Base-by-base conservation (phyloP, 352 stramenopile genomes). In the Blastocystis hominis region DNA sequence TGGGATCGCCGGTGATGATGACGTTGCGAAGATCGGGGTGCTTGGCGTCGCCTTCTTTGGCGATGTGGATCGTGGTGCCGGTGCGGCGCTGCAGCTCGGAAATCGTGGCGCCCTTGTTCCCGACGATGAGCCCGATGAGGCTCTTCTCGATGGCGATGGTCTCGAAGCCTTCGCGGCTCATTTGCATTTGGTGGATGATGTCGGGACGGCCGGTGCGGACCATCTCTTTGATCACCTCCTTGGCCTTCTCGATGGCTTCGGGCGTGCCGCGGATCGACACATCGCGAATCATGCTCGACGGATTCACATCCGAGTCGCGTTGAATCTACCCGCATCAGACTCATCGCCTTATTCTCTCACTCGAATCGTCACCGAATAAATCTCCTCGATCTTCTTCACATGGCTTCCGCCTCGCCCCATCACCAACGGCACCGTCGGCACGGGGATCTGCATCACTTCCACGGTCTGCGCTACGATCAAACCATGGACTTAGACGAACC, bases 361-460 rank as follows among this genome's bases (percentile, higher is more conserved):
- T n/a, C 30, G 72, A 17, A 84, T 68, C n/a, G 30, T 34, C 50
- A 84, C 72, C 2, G 20, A n/a, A 30, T 69, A 84, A 5, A 84
- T 61, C 24, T 84, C 72, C 50, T 84, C 44, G 46, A 84, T 64
- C 38, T 84, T 84, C 55, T 84, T 84, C 47, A 84, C 54, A 47
- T 84, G 72, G 1, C 68, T 53, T 34, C 20, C 72, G 54, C 55
- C 30, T 10, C 50, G 53, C 24, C 72, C 72, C 50, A 55, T 53
- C 5, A 84, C 36, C 72, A 84, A 15, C 6, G 72, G 72, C 4
- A 84, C 50, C 53, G 55, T 68, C 0, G 72, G 72, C 3, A 84
- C 20, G n/a, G 72, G 72, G 20, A 84, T 53, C 50, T 84, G 47
- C 13, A 84, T 68, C 46, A 68, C 55, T 34, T 84, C 72, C 40